Evolutionary conservation across 1,139 yeast species (phyloP), one percentile per base, ranked within the genome.

Genomic region (Hemisphaericaspora xylofermentans): DNA sequence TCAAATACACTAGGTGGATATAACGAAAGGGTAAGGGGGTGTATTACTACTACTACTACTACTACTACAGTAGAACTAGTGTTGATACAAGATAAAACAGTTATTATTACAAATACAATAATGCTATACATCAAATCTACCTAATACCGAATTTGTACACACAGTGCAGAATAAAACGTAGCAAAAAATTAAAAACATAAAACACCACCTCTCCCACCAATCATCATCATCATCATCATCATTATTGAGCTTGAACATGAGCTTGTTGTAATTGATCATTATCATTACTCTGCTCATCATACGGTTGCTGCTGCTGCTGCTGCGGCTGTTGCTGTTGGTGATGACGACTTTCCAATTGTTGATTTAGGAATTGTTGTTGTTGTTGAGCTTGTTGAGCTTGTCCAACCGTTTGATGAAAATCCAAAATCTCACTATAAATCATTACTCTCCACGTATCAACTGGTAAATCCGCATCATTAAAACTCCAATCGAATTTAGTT

Each of bases 361-460:
- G 39, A n/a, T 17, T 27, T 17, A 29, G 8, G n/a, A 26, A 27
- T 29, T 42, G 44, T 26, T 41, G 45, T 32, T 40, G 42, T 29
- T 40, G 43, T n/a, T 41, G 38, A 4, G 15, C 16, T 14, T 13
- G 29, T 26, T 13, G 36, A 10, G 21, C 32, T 28, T 17, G 15
- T 10, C 35, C 33, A 25, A 45, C 39, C 9, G 47, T 47, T 59
- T 85, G 88, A 66, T 93, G 98, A 76, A 91, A 93, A 63, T 91
- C 98, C 51, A 93, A 74, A 48, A 93, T 93, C 66, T 93, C 98
- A 39, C 95, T 85, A 66, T 93, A 93, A 96, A 93, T 93, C 98
- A 93, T 93, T 22, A 91, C 96, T 67, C 96, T 82, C 98, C 98
- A 93, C 10, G 96, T 88, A 58, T 93, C 98, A 17, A 93, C 95